Percentiles rank a stretch among this genome's conserved stretches.
Evolutionary conservation across 2,329 filamentous ascomycete genomes (phyloP).

Genomic region (Pseudogymnoascus sp.): DNA sequence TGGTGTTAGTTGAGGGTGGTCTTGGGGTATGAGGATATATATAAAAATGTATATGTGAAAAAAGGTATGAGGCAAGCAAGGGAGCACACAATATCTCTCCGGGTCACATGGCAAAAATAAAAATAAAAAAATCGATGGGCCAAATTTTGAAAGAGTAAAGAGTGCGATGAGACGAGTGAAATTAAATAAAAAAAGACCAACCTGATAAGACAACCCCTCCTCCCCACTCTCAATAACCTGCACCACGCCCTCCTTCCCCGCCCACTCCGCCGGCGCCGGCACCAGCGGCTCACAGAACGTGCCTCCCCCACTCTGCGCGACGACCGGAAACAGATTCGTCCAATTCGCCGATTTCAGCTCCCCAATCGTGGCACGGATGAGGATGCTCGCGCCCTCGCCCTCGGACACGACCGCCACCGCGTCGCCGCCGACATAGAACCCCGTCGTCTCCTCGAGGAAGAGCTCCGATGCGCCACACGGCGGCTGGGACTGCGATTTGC

Average conservation of each 20-base stretch:
- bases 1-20: not conserved
- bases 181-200: conserved; percentile 27
- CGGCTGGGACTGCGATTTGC: not conserved
- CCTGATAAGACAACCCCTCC: conserved; percentile 51
- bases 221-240: conserved; percentile 41
- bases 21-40: not conserved
- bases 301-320: conserved; percentile 45
- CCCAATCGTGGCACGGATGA: conserved; percentile 49
- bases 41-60: not conserved
- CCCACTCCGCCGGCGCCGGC: conserved; percentile 39
- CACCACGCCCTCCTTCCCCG: conserved; percentile 46
- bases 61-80: not conserved
- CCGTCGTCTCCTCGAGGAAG: conserved; percentile 24
- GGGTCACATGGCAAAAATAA: not conserved
- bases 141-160: not conserved
- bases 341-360: conserved; percentile 39
- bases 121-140: not conserved
- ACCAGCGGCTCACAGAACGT: conserved; percentile 43
- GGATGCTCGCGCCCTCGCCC: conserved; percentile 45
- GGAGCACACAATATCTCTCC: too few species aligned
- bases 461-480: not conserved
- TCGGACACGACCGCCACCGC: conserved; percentile 39
- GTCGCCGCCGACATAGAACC: conserved; percentile 51
- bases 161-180: not conserved
- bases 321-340: conserved; percentile 46